Percentiles rank a stretch among this genome's conserved stretches.
These are phyloP conservation scores for Clavispora santaluciae DNA, from an alignment of 805 yeast species.

Conservation along the genomic window DNA sequence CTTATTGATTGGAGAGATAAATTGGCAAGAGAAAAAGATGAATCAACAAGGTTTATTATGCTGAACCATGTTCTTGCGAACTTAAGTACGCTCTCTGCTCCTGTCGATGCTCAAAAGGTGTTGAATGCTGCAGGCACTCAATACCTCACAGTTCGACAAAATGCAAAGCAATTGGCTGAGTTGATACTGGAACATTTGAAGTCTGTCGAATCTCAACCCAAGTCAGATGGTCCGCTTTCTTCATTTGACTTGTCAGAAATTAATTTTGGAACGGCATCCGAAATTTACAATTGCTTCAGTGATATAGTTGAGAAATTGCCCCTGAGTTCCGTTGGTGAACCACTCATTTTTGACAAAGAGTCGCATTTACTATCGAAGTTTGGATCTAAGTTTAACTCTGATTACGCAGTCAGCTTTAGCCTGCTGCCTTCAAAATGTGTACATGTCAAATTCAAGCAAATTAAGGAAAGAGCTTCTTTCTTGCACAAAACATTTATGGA, in stretches of 20 bases:
- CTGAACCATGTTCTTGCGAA: slow-evolving; percentile 71
- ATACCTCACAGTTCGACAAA: slow-evolving; percentile 42
- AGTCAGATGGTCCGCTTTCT: neutral
- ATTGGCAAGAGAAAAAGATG: slow-evolving; percentile 73
- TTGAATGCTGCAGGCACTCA: neutral
- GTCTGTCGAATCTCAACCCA: neutral
- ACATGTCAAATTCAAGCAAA: slow-evolving; percentile 28
- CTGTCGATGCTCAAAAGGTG: slow-evolving; percentile 22
- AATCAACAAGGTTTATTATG: slow-evolving; percentile 78
- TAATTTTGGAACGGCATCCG: neutral
- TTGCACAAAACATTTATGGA: slow-evolving; percentile 26
- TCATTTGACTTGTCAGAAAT: neutral
- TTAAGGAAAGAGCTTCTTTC: slow-evolving; percentile 34
- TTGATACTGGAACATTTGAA: slow-evolving; percentile 32
- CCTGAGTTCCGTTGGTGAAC: neutral
- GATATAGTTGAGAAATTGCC: neutral
- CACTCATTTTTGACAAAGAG: neutral
- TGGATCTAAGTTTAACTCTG: neutral
- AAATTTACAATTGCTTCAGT: neutral
- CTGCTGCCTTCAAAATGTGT: neutral
- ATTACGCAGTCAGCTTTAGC: neutral
- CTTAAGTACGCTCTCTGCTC: slow-evolving; percentile 47
- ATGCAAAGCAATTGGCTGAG: slow-evolving; percentile 54
- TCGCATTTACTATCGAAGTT: neutral
- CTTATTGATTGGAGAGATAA: slow-evolving; percentile 81